A percentile compares a stretch with the other conserved stretches of the same genome.
These are phyloP conservation scores for Brassica rapa DNA, from an alignment of 345 rosid species.

Conservation along the genomic window DNA sequence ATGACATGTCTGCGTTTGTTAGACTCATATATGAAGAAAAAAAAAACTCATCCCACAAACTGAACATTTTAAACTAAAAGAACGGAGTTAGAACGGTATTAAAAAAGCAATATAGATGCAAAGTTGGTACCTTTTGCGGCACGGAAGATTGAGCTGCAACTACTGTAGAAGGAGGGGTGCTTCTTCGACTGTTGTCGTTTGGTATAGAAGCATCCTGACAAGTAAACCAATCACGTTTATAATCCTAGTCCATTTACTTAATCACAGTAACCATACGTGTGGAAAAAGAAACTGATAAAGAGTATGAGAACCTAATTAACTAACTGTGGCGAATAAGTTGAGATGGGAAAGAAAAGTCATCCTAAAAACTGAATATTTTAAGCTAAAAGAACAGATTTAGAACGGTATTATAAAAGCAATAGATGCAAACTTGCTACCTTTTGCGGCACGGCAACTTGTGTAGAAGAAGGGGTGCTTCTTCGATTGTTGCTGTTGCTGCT, in stretches of 20 bases:
- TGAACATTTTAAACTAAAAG: background rate
- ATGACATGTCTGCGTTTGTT: background rate
- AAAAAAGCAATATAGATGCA: background rate
- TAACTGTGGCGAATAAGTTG: background rate
- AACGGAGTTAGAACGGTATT: background rate
- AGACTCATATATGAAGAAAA: background rate
- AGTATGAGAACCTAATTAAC: background rate
- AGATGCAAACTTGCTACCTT: constrained; percentile 48
- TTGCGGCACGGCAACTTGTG: constrained; percentile 42
- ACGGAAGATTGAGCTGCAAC: constrained; percentile 35
- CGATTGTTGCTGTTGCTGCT: background rate
- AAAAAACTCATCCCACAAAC: background rate
- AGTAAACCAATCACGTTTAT: background rate
- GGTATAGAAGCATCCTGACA: background rate
- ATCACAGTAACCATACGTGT: background rate
- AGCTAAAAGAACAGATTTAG: background rate
- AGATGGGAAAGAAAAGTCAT: background rate
- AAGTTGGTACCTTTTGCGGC: constrained; percentile 48
- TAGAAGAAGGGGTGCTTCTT: background rate
- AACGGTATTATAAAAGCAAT: background rate
- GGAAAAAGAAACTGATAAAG: background rate
- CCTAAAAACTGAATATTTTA: background rate
- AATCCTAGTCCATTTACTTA: background rate
- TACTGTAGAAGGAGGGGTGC: constrained; percentile 33
- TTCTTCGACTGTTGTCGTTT: background rate